A percentile compares a stretch with the other conserved stretches of the same genome.
These are phyloP conservation scores for Globisporangium rhizosaccharum DNA, from an alignment of 352 stramenopile genomes.

Conservation along the genomic window DNA sequence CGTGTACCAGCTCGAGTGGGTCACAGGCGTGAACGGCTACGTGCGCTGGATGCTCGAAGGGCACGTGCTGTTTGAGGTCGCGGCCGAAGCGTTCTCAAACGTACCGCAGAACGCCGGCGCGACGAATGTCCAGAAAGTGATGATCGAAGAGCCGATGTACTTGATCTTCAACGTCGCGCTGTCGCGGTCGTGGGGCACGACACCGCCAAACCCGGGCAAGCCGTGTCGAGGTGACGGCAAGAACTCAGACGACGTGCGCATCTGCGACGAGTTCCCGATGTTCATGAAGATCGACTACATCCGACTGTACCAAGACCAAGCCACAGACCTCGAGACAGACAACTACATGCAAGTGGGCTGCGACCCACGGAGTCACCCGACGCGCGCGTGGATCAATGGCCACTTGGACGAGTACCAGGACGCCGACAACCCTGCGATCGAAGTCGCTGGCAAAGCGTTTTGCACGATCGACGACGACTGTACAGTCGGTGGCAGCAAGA, in stretches of 20 bases:
- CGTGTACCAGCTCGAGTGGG: too few species aligned
- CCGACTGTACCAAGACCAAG: conserved; percentile 51
- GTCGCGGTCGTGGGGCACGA: conserved; percentile 81
- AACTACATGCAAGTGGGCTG: conserved; percentile 31
- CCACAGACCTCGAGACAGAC: conserved; percentile 18
- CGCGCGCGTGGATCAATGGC: conserved; percentile 55
- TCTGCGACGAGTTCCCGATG: conserved; percentile 70
- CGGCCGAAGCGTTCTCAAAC: too few species aligned
- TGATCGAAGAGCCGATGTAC: conserved; percentile 90
- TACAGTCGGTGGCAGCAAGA: too few species aligned
- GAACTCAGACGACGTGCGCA: conserved; percentile 27
- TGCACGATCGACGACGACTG: too few species aligned
- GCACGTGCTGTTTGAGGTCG: too few species aligned
- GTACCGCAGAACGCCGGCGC: too few species aligned
- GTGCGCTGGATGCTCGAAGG: too few species aligned
- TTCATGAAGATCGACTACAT: conserved; percentile 79
- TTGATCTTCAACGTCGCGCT: conserved; percentile 93
- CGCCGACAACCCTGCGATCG: background rate
- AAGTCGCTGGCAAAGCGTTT: too few species aligned
- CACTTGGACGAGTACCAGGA: conserved; percentile 63
- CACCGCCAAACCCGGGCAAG: conserved; percentile 38
- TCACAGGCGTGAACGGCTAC: too few species aligned
- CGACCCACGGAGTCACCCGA: conserved; percentile 50
- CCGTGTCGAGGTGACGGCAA: conserved; percentile 49
- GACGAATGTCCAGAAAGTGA: conserved; percentile 33